Evolutionary conservation across 371 early-diverging fungal species (phyloP).

Genomic region (Zychaea mexicana): DNA sequence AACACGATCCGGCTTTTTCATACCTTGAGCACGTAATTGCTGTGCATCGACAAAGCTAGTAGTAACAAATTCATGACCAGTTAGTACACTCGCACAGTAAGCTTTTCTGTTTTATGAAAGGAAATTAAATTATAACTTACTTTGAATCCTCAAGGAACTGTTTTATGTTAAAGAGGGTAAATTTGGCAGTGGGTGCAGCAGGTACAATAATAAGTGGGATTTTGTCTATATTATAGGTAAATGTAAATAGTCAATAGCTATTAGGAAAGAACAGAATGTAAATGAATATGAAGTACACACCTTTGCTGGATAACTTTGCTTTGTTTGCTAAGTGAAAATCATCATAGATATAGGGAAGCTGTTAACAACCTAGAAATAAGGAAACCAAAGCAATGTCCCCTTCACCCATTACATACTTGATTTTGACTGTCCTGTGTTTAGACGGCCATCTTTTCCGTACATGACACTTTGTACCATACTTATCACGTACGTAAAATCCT

Average conservation of each 20-base stretch:
- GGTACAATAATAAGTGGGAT: conserved; percentile 92
- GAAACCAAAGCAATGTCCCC: background rate
- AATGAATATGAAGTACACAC: background rate
- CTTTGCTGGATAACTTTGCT: conserved; percentile 13
- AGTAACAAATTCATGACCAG: too few relatives aligned
- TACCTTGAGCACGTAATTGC: conserved; percentile 63
- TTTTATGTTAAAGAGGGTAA: conserved; percentile 86
- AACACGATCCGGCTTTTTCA: conserved; percentile 63
- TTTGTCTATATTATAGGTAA: conserved; percentile 21
- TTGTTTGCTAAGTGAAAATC: background rate
- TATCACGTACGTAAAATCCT: background rate
- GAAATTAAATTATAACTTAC: too few relatives aligned
- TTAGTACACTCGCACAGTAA: too few relatives aligned
- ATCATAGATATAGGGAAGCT: background rate
- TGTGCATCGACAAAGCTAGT: conserved; percentile 68
- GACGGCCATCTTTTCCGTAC: background rate
- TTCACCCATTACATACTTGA: background rate
- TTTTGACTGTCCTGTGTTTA: background rate
- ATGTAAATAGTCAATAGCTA: background rate
- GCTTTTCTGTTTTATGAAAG: too few relatives aligned
- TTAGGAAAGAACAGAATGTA: too few relatives aligned
- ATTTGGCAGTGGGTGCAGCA: conserved; percentile 77
- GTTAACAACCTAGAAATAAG: background rate
- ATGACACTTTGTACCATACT: background rate
- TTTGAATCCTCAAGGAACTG: conserved; percentile 74